Evolutionary conservation across 768 basidiomycete species (phyloP).

Genomic region (Suillus cothurnatus): DNA sequence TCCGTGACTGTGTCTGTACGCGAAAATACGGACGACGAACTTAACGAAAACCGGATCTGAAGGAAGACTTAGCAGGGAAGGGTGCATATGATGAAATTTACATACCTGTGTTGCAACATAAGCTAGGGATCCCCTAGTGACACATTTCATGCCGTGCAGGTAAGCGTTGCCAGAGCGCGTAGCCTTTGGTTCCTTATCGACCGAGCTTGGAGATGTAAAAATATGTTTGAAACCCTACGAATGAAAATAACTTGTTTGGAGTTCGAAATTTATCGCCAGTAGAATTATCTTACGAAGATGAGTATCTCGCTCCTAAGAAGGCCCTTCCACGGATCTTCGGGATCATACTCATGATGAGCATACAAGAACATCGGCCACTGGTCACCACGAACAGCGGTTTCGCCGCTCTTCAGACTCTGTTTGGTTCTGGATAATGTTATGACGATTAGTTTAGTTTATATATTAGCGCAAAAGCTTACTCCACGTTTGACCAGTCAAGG

Average conservation of each 20-base stretch:
- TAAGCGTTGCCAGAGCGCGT: background rate
- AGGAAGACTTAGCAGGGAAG: too few species aligned
- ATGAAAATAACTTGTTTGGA: background rate
- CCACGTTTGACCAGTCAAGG: background rate
- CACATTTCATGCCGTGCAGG: background rate
- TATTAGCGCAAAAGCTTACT: background rate
- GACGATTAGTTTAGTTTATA: background rate
- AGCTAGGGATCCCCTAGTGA: background rate
- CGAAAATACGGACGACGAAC: too few species aligned
- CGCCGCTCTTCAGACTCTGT: background rate
- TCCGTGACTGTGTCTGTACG: too few species aligned
- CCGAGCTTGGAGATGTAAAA: background rate
- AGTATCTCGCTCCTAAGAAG: background rate
- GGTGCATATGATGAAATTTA: rapidly evolving
- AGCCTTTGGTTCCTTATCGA: background rate
- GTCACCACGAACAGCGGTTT: too few species aligned
- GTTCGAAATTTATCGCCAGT: background rate
- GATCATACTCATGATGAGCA: background rate
- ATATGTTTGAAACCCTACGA: background rate
- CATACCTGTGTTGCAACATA: background rate
- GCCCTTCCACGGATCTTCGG: background rate
- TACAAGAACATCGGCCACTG: too few species aligned
- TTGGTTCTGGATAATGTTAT: background rate
- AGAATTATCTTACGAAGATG: background rate
- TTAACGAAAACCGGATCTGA: too few species aligned